A percentile compares a stretch with the other conserved stretches of the same genome.
Conservation (phyloP, 208 protist genomes). For the Angomonas desouzai region DNA sequence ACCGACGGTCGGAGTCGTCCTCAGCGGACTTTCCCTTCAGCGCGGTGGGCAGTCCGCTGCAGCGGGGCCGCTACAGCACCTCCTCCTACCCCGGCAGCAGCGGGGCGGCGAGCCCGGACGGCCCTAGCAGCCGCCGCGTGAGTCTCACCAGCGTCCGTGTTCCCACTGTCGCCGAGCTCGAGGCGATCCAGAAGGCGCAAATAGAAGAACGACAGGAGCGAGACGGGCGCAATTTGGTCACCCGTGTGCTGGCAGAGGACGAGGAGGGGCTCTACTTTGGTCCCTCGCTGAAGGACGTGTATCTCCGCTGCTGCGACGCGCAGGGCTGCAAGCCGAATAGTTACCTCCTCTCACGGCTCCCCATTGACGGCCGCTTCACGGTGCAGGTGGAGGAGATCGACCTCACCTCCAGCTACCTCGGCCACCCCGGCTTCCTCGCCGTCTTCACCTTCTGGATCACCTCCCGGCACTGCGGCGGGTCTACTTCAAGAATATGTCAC, state of each 20-base stretch:
- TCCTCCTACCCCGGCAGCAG: conserved; percentile 1
- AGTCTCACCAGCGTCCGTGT: conserved; percentile 6
- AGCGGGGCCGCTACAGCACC: conserved; percentile 3
- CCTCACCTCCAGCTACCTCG: conserved; percentile 87
- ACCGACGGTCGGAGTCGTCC: neutral
- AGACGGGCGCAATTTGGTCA: neutral
- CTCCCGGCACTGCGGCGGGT: conserved; percentile 60
- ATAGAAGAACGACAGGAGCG: conserved; percentile 19
- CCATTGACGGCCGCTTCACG: conserved; percentile 69
- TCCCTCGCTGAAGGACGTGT: conserved; percentile 73
- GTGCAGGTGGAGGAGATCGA: conserved; percentile 76
- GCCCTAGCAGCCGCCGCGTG: conserved; percentile 1
- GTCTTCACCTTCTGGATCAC: conserved; percentile 75
- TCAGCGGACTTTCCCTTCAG: conserved; percentile 3
- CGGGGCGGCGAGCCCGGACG: conserved; percentile 2
- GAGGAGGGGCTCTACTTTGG: conserved; percentile 47
- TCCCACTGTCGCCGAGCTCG: conserved; percentile 12
- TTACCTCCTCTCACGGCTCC: conserved; percentile 80
- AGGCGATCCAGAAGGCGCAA: conserved; percentile 28
- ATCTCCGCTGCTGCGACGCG: conserved; percentile 75
- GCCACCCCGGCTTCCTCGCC: conserved; percentile 79
- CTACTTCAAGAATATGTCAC: conserved; percentile 84
- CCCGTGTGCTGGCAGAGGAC: conserved; percentile 15
- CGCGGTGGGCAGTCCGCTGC: neutral
- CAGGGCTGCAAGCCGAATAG: conserved; percentile 85